Base-by-base conservation (phyloP, 108 stramenopile genomes). In the Seminavis robusta region DNA sequence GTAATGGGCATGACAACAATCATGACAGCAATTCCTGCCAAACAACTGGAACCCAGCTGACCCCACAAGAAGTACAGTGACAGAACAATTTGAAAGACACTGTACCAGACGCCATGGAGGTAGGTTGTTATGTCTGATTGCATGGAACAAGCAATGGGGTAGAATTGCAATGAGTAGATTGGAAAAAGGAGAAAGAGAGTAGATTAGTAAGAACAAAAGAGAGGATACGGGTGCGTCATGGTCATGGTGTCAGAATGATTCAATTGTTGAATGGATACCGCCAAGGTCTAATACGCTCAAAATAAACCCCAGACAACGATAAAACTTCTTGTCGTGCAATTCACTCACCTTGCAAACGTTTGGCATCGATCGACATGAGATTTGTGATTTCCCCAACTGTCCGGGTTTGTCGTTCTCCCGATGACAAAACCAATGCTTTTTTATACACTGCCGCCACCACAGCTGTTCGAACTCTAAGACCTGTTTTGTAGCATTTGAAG, bases 311-410 rank as follows among this genome's bases (percentile, higher is more conserved):
- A 37, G 36, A 37, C 11, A 37, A 37, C 11, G 11, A 37, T 11
- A 11, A 11, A 37, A 9, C 19, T 44, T 44, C 19, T 44, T 8
- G 75, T 45, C 16, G 78, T 76, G n/a, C n/a, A n/a, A n/a, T n/a
- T n/a, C n/a, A n/a, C n/a, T n/a, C n/a, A n/a, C n/a, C n/a, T 58
- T 94, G 92, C 26, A 96, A 47, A 2, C 92, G 71, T 41, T 83
- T 76, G 3, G 91, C 86, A 67, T 96, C 95, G 30, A 89, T 86
- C 13, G 76, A 72, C 71, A 94, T 84, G 17, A 96, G 67, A 56
- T 94, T 96, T 37, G 77, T 78, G 47, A 96, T 88, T 68, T 91
- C 73, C 27, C 86, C 88, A 29, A 60, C 65, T 6, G 56, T 64
- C 9, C 54, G 32, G 27, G 45, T 49, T 53, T 83, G 61, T 27